Percentiles rank a stretch among this genome's conserved stretches.
These are phyloP conservation scores for Vigna mungo DNA, from an alignment of 306 rosid species.

Conservation along the genomic window DNA sequence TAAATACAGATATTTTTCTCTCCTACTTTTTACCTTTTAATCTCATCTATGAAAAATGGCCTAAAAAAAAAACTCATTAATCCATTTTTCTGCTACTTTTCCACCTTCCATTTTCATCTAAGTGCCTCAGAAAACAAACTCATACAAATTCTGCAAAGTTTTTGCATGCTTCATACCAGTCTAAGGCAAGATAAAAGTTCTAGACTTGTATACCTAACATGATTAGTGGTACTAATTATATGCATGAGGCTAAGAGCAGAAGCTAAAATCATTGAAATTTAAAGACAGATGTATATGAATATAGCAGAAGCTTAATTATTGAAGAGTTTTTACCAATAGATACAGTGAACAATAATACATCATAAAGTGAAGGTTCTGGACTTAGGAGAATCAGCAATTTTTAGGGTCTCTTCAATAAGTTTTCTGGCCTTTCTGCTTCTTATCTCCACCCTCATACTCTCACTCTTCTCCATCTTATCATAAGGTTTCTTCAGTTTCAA, in stretches of 20 bases:
- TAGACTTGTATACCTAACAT: background rate
- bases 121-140: background rate
- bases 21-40: background rate
- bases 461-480: constrained; percentile 93
- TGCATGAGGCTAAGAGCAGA: background rate
- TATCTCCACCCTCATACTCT: constrained; percentile 95
- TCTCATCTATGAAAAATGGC: background rate
- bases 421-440: constrained; percentile 86
- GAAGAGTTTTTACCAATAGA: constrained; percentile 9
- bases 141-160: background rate
- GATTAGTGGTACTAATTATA: background rate
- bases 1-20: background rate
- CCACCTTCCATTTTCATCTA: constrained; percentile 2
- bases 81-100: background rate
- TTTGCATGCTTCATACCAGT: constrained; percentile 15
- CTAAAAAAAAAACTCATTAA: background rate
- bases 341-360: constrained; percentile 11
- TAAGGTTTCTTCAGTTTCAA: constrained; percentile 79
- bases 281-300: background rate
- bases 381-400: constrained; percentile 82
- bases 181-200: constrained; percentile 8
- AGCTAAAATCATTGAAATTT: background rate
- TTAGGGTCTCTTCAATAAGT: constrained; percentile 77
- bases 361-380: constrained; percentile 61
- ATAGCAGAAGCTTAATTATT: constrained; percentile 2